phyloP scores from a whole-genome alignment of 2,329 filamentous ascomycete species.

The Venturia effusa region DNA sequence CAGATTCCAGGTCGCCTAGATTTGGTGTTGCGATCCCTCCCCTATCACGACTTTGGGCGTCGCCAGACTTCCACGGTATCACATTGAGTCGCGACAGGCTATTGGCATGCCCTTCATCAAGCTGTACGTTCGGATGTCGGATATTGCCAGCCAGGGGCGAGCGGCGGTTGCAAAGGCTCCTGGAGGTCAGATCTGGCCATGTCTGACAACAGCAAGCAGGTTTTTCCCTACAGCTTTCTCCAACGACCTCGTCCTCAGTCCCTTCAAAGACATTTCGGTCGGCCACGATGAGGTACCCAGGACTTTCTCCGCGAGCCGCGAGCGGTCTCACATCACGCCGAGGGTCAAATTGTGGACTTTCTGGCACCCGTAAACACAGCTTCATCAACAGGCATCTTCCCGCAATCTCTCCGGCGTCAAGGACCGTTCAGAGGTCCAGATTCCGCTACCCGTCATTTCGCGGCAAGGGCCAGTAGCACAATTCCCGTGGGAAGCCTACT shows the following conservation, averaged over 20 bases:
- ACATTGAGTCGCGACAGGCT: not conserved
- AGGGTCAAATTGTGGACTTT: no score
- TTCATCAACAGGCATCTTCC: no score
- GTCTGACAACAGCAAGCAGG: not conserved
- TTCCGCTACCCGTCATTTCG: no score
- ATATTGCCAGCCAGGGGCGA: not conserved
- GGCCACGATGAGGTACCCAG: not conserved
- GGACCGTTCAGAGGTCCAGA: no score
- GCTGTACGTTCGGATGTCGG: not conserved
- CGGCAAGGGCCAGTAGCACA: no score
- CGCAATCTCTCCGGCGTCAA: no score
- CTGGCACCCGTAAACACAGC: no score
- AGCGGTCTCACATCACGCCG: no score
- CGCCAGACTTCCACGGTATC: not conserved
- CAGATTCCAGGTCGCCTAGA: not conserved
- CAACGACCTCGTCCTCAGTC: not conserved
- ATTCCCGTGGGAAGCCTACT: no score
- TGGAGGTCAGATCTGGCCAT: not conserved
- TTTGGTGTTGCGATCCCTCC: not conserved
- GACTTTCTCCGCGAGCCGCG: no score
- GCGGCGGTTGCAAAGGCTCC: not conserved
- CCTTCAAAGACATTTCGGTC: not conserved
- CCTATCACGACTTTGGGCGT: not conserved
- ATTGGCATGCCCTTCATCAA: not conserved
- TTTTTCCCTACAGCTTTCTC: not conserved